These are phyloP conservation scores for Heimioporus sp. DNA, from an alignment of 768 basidiomycete species.

Conservation along the genomic window DNA sequence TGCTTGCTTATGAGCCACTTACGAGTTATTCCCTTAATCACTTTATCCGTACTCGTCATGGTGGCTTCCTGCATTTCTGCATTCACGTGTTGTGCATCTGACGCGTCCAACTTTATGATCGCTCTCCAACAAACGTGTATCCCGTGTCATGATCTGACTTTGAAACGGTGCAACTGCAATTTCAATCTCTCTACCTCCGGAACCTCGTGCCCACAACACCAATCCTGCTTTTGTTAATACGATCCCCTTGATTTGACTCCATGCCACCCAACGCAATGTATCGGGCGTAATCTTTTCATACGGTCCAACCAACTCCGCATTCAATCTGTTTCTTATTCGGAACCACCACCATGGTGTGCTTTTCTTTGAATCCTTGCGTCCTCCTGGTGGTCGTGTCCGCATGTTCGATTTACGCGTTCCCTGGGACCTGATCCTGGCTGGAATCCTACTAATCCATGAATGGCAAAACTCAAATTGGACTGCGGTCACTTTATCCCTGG, in stretches of 20 bases:
- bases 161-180: constrained; percentile 21
- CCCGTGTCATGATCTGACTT: constrained; percentile 6
- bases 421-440: constrained; percentile 2
- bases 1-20: constrained; percentile 11
- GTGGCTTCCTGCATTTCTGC: constrained; percentile 4
- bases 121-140: neutral
- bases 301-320: neutral
- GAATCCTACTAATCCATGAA: constrained; percentile 8
- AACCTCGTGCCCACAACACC: constrained; percentile 20
- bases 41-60: constrained; percentile 6
- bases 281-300: neutral
- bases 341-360: constrained; percentile 7
- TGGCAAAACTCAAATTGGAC: constrained; percentile 9
- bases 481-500: constrained; percentile 4
- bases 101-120: constrained; percentile 10
- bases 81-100: constrained; percentile 8
- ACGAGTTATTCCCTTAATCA: constrained; percentile 13
- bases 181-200: constrained; percentile 24
- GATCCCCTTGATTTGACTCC: neutral
- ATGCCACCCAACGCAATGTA: too few relatives aligned
- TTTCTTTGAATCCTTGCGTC: constrained; percentile 4
- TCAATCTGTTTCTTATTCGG: constrained; percentile 12
- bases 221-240: constrained; percentile 5
- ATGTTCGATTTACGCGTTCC: constrained; percentile 4
- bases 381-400: neutral